These are phyloP conservation scores for Aurifilum marmelostoma DNA, from an alignment of 2,329 filamentous ascomycete genomes.

Conservation along the genomic window DNA sequence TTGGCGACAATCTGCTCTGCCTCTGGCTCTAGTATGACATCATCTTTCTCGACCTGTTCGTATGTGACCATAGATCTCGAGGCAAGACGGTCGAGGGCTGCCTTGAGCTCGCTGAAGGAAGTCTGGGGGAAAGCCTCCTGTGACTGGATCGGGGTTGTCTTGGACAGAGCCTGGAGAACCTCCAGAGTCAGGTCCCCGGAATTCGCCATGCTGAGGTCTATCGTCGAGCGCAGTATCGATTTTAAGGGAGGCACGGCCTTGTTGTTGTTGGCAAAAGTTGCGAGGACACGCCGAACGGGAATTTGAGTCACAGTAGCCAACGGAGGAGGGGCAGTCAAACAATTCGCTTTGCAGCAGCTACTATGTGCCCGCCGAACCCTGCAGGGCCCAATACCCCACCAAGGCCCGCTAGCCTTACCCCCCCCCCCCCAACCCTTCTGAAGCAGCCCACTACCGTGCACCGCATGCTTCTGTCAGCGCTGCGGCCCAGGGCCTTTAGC, in stretches of 20 bases:
- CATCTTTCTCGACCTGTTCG: slow-evolving; percentile 79
- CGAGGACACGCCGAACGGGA: slow-evolving; percentile 2
- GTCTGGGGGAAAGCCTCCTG: slow-evolving; percentile 69
- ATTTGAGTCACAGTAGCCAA: slow-evolving; percentile 25
- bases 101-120: slow-evolving; percentile 75
- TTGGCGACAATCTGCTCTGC: slow-evolving; percentile 72
- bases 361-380: slow-evolving; percentile 5
- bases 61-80: slow-evolving; percentile 88
- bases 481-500: not conserved
- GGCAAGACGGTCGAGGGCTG: slow-evolving; percentile 81
- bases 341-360: slow-evolving; percentile 9
- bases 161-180: slow-evolving; percentile 68
- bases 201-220: slow-evolving; percentile 45
- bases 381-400: slow-evolving; percentile 13
- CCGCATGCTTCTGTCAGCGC: not conserved
- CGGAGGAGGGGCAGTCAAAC: slow-evolving; percentile 23
- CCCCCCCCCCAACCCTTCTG: too few relatives aligned
- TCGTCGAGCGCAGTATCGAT: slow-evolving; percentile 8
- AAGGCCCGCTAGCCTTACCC: not conserved
- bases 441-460: too few relatives aligned
- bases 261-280: not conserved
- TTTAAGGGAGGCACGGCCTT: not conserved
- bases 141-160: slow-evolving; percentile 68
- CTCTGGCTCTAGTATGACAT: slow-evolving; percentile 75
- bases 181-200: slow-evolving; percentile 63